Percentiles rank a stretch among this genome's conserved stretches.
Conservation (phyloP, 306 rosid genomes). For the Cyamopsis tetragonoloba region DNA sequence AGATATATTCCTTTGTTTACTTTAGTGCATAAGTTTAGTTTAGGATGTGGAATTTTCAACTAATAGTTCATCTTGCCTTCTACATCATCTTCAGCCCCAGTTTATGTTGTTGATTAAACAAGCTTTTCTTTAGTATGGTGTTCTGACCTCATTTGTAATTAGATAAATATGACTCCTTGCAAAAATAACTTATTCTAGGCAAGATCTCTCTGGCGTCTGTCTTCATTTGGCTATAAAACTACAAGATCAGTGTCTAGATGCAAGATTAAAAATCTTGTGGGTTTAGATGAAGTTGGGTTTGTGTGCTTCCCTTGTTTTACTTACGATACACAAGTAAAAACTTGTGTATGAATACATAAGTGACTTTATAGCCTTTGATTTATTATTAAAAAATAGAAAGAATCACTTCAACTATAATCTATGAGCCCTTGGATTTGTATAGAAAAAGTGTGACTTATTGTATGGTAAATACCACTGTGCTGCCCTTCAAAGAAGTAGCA, state of each 20-base stretch:
- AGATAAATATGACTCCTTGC: constrained; percentile 15
- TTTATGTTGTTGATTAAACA: not conserved
- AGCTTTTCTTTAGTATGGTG: not conserved
- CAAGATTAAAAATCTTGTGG: constrained; percentile 8
- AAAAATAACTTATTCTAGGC: not conserved
- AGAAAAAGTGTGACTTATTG: no score
- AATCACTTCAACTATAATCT: no score
- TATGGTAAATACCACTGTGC: no score
- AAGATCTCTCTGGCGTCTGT: not conserved
- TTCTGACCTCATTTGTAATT: constrained; percentile 4
- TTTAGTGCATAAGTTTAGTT: not conserved
- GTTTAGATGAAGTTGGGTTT: not conserved
- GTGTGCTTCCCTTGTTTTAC: constrained; percentile 14
- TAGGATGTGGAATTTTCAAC: constrained; percentile 7
- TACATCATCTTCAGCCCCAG: not conserved
- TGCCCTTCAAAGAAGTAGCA: constrained; percentile 12
- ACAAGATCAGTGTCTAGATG: not conserved
- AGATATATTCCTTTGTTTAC: not conserved
- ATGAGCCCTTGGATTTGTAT: no score
- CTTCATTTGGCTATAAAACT: constrained; percentile 5
- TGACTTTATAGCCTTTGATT: no score
- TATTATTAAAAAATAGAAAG: no score
- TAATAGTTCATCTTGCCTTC: not conserved
- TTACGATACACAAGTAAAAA: no score
- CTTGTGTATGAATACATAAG: no score